These are phyloP conservation scores for Aaosphaeria pasadenensis DNA, from an alignment of 2,329 filamentous ascomycete genomes.

Conservation along the genomic window DNA sequence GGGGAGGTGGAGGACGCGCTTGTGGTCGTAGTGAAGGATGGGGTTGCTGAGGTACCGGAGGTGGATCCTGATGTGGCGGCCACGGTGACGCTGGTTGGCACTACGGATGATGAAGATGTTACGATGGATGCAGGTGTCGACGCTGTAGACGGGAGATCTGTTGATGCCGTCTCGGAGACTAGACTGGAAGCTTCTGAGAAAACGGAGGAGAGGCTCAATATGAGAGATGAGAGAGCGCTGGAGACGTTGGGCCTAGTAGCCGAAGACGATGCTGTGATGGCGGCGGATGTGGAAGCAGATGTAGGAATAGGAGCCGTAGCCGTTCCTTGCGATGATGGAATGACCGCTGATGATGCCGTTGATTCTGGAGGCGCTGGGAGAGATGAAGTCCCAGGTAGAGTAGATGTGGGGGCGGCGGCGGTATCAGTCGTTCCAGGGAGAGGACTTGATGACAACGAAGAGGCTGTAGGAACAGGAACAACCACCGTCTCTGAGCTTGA, in stretches of 20 bases:
- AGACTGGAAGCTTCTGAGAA: conserved; percentile 1
- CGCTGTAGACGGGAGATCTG: neutral
- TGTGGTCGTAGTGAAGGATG: conserved; percentile 6
- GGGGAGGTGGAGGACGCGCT: conserved; percentile 6
- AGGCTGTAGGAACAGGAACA: conserved; percentile 1
- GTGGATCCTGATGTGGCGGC: conserved; percentile 7
- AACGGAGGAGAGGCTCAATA: conserved; percentile 3
- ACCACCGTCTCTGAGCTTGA: neutral
- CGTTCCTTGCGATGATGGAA: neutral
- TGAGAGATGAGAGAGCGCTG: conserved; percentile 1
- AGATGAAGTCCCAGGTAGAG: conserved; percentile 1
- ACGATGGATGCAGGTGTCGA: neutral
- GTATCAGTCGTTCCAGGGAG: neutral
- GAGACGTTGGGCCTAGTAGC: conserved; percentile 1
- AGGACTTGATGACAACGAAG: neutral
- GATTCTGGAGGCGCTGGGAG: neutral
- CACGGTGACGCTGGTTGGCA: conserved; percentile 6
- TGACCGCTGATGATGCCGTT: neutral
- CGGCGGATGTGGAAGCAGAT: neutral
- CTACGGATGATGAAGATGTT: neutral
- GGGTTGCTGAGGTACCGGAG: conserved; percentile 9
- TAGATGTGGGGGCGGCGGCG: neutral
- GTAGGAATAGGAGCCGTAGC: neutral
- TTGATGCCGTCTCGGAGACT: neutral
- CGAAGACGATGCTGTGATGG: too few species aligned